phyloP scores from a whole-genome alignment of 2,329 filamentous ascomycete genomes.

The Xylogone sp. region DNA sequence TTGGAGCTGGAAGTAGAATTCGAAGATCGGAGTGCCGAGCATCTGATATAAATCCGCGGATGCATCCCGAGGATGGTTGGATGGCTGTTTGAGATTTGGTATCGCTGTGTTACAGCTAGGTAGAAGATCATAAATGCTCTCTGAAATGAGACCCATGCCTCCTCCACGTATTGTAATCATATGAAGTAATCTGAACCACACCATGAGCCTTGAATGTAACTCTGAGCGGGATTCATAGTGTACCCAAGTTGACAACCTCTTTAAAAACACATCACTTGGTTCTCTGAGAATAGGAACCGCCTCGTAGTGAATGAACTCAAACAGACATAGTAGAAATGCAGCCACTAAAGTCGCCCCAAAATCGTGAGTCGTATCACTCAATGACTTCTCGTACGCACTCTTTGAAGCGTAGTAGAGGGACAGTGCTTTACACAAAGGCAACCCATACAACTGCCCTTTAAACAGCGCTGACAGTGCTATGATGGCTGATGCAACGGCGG shows the following conservation, averaged over 20 bases:
- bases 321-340: slow-evolving; percentile 14
- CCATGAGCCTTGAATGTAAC: slow-evolving; percentile 6
- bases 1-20: slow-evolving; percentile 19
- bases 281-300: slow-evolving; percentile 4
- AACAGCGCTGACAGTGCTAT: slow-evolving; percentile 12
- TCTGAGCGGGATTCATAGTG: not conserved
- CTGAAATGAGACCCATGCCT: slow-evolving; percentile 6
- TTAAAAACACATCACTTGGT: slow-evolving; percentile 5
- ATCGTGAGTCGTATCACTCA: not conserved
- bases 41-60: slow-evolving; percentile 9
- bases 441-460: slow-evolving; percentile 8
- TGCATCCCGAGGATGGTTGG: not conserved
- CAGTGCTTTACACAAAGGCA: slow-evolving; percentile 10
- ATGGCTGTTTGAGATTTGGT: not conserved
- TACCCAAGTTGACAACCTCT: not conserved
- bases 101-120: not conserved
- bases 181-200: slow-evolving; percentile 17
- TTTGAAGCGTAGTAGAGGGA: slow-evolving; percentile 1
- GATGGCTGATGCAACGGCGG: slow-evolving; percentile 5
- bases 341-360: slow-evolving; percentile 4
- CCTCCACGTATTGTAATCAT: slow-evolving; percentile 13
- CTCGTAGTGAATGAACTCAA: slow-evolving; percentile 9
- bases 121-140: slow-evolving; percentile 6
- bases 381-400: not conserved
- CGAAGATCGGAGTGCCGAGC: slow-evolving; percentile 13